Conservation (phyloP, 1,139 yeast species). For the Scheffersomyces lignicola region DNA sequence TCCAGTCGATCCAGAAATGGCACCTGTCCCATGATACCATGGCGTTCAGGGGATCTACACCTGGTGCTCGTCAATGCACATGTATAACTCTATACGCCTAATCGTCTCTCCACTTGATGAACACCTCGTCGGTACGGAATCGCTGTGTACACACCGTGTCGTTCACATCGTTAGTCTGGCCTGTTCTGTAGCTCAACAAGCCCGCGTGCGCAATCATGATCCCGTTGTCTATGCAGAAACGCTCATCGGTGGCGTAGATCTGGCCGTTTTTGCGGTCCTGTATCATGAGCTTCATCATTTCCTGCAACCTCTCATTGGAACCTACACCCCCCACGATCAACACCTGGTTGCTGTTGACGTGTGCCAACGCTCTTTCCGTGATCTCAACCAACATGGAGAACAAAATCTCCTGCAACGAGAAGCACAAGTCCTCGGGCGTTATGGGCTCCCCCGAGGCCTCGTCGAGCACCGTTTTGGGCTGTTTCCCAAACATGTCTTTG, state of each 20-base stretch:
- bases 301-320: conserved; percentile 84
- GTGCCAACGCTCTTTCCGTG: conserved; percentile 98
- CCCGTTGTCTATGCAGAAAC: conserved; percentile 96
- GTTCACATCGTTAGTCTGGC: conserved; percentile 57
- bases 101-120: conserved; percentile 82
- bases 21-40: no score
- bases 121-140: conserved; percentile 91
- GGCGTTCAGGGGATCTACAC: no score
- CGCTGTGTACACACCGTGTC: conserved; percentile 91
- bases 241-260: conserved; percentile 90
- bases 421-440: conserved; percentile 87
- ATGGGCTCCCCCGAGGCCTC: conserved; percentile 56
- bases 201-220: conserved; percentile 99
- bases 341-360: conserved; percentile 86
- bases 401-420: conserved; percentile 85
- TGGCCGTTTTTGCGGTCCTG: conserved; percentile 77
- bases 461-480: conserved; percentile 47
- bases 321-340: conserved; percentile 98
- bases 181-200: conserved; percentile 79
- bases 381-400: conserved; percentile 97
- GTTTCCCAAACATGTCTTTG: conserved; percentile 59
- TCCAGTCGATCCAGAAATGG: no score
- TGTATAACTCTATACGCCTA: conserved; percentile 16
- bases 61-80: neutral
- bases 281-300: conserved; percentile 96